Conservation (phyloP, 2,329 filamentous ascomycete species). For the Xylaria sp. region DNA sequence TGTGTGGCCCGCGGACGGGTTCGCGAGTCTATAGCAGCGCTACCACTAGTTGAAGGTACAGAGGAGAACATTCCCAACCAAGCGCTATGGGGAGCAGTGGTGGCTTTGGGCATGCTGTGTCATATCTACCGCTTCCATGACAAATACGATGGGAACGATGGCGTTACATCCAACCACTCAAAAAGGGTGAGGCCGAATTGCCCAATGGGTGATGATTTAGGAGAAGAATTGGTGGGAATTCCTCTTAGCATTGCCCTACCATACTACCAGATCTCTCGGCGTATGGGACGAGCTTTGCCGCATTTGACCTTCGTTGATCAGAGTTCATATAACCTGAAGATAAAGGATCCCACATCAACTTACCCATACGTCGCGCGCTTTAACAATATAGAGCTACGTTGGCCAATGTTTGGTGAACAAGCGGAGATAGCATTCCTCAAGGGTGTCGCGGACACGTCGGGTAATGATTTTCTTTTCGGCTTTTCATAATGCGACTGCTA, state of each 20-base stretch:
- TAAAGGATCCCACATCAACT: conserved; percentile 58
- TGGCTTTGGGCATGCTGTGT: conserved; percentile 62
- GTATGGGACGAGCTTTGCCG: conserved; percentile 62
- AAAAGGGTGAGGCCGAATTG: conserved; percentile 51
- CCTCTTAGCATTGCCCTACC: conserved; percentile 60
- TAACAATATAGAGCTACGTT: conserved; percentile 63
- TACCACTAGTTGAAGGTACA: conserved; percentile 61
- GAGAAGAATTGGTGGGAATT: conserved; percentile 60
- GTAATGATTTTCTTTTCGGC: neutral
- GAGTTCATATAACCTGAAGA: conserved; percentile 63
- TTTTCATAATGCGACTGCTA: neutral
- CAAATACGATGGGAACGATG: conserved; percentile 62
- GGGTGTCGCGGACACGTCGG: conserved; percentile 58
- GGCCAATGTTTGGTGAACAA: conserved; percentile 64
- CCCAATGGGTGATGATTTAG: conserved; percentile 59
- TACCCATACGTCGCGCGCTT: conserved; percentile 62
- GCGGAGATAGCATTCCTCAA: conserved; percentile 63
- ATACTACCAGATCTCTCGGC: conserved; percentile 60
- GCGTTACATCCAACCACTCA: conserved; percentile 51
- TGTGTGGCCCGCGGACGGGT: conserved; percentile 55
- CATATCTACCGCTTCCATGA: conserved; percentile 65
- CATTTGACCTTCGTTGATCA: conserved; percentile 65
- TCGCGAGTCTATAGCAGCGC: conserved; percentile 58
- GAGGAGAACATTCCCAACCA: conserved; percentile 61
- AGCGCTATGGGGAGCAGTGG: conserved; percentile 63